Evolutionary conservation across 2,329 filamentous ascomycete genomes (phyloP), one percentile per base, ranked within the genome.

Genomic region (Metarhizium humberi): DNA sequence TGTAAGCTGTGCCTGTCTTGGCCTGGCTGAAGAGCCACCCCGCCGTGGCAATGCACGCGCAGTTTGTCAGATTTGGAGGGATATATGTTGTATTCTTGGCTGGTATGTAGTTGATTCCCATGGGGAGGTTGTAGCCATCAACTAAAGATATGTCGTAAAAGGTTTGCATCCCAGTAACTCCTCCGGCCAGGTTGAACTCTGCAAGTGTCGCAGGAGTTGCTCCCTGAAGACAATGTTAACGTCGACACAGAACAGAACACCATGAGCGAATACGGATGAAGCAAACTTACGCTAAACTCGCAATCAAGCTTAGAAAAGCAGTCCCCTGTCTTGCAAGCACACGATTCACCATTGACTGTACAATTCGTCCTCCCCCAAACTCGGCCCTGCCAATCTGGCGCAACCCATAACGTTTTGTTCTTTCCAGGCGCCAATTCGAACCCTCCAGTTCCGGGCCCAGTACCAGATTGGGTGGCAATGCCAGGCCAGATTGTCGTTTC

Each of bases 61-160:
- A 82, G 66, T 91, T 92, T 52, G 85, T 88, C 25, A 90, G 76
- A 63, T 90, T 91, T 8, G 87, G 86, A 13, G 88, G 86, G 56
- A 92, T 85, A 54, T 87, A 78, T 1, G 75, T 78, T 7, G 79
- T 77, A 62, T 88, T 85, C 54, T 79, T 76, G 25, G 84, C 79
- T 3, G 81, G 79, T 30, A 82, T 75, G 61, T 84, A 80, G 54
- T 78, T 75, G 65, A 83, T 81, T 34, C 81, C 85, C 58, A 92
- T 67, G 2, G 87, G 87, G 1, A 92, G 71, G 66, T 92, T 92
- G 77, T 92, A 92, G 51, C 89, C 89, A 66, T 94, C 89, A 25
- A 94, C 89, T 3, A 92, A 77, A 45, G 87, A 91, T 59, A 94
- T 88, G 68, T 94, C 89, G 71, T 92, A 92, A 68, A 90, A 94